Base-by-base conservation (phyloP, 139 green algal genomes). In the Asterochloris sp. region DNA sequence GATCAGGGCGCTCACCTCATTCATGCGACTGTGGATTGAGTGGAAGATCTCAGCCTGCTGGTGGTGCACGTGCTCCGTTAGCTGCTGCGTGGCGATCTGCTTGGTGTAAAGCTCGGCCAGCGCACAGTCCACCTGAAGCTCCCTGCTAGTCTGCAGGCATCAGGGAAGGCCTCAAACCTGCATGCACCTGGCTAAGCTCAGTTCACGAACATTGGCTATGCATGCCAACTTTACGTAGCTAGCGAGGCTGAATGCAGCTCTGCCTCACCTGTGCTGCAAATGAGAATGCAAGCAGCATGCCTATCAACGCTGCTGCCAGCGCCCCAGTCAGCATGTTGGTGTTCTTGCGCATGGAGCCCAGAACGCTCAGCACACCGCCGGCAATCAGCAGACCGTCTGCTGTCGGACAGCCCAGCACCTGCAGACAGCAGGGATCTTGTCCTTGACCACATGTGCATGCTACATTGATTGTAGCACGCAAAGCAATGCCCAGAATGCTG, bases 31-130 rank as follows among this genome's bases (percentile, higher is more conserved):
- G 82, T 84, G 86, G 11, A 92, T 78, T 13, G 83, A 68, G n/a
- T 87, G 75, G 62, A 92, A 84, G 1, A 88, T 82, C 28, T 91
- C 86, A 2, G 85, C 15, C 61, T 88, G 74, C 17, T 63, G 73
- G 19, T 21, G 21, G 28, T 83, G 69, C 54, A 71, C 62, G 62
- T 69, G 47, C 24, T 83, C 60, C 61, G 78, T 38, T 62, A 87
- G 66, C 38, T 71, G 38, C 74, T 90, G 80, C 13, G 81, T 84
- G 21, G 60, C 24, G 54, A 77, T 69, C 14, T 62, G 78, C 38
- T 69, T 81, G 24, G 83, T 74, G 73, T 91, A 88, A 29, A 92
- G 79, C 82, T 92, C 89, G 17, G 89, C 86, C 15, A 92, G 83
- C 26, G 88, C 86, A 78, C 89, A 92, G 74, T 92, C 89, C 0